Conservation (phyloP, 2,329 filamentous ascomycete genomes). For the Coniosporium tulheliwenetii region DNA sequence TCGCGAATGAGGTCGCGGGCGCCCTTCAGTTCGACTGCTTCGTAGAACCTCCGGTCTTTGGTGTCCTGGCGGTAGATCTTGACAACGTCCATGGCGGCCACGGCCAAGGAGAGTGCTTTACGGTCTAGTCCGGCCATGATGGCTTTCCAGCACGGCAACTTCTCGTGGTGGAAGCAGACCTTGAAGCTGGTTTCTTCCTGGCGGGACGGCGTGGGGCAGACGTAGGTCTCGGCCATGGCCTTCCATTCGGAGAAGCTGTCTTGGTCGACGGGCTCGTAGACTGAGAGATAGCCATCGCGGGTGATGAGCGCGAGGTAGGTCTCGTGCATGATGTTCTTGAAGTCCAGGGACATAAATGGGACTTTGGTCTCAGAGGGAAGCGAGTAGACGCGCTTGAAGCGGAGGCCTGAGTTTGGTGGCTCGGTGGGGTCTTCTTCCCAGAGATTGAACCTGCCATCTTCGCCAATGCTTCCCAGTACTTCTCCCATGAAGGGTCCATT, state of each 20-base stretch:
- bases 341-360: conserved; percentile 63
- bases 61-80: conserved; percentile 64
- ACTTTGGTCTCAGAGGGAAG: conserved; percentile 51
- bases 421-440: conserved; percentile 86
- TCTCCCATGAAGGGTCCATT: conserved; percentile 81
- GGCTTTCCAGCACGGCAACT: conserved; percentile 62
- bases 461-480: conserved; percentile 72
- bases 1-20: conserved; percentile 71
- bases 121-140: conserved; percentile 66
- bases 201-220: conserved; percentile 53
- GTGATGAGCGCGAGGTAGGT: conserved; percentile 78
- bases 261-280: conserved; percentile 75
- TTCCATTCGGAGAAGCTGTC: conserved; percentile 67
- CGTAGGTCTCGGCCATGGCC: conserved; percentile 58
- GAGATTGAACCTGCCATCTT: conserved; percentile 78
- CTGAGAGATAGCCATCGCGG: conserved; percentile 60
- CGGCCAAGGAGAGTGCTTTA: conserved; percentile 66
- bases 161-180: conserved; percentile 78
- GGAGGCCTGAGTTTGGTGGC: conserved; percentile 54
- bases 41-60: conserved; percentile 64
- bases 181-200: conserved; percentile 80
- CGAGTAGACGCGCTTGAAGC: conserved; percentile 59
- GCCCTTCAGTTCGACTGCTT: conserved; percentile 58
- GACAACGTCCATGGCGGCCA: conserved; percentile 72
- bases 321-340: conserved; percentile 71